phyloP scores from a whole-genome alignment of 768 basidiomycete species.

The Naganishia antarctica region DNA sequence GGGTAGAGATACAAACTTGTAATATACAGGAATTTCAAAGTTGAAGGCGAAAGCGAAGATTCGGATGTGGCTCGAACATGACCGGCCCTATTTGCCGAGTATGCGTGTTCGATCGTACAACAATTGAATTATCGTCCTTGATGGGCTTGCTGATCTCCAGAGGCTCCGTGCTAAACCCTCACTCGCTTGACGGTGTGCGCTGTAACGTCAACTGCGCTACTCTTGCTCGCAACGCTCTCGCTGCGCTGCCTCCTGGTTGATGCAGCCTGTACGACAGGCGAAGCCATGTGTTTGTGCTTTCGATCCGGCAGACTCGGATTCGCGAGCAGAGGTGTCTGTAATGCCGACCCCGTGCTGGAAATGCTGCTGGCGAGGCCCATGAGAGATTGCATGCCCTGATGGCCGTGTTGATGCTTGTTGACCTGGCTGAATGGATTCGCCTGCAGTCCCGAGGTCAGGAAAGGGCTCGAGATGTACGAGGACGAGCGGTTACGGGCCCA shows the following conservation, averaged over 20 bases:
- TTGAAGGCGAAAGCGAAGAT: conserved; percentile 9
- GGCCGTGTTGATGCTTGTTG: conserved; percentile 1
- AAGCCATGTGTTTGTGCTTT: conserved; percentile 8
- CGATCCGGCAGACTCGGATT: conserved; percentile 13
- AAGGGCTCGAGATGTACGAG: conserved; percentile 16
- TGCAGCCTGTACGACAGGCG: conserved; percentile 1
- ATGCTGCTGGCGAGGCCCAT: conserved; percentile 23
- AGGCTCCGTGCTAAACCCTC: background rate
- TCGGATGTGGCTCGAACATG: background rate
- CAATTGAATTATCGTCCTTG: conserved; percentile 2
- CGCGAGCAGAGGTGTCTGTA: background rate
- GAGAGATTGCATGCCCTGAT: conserved; percentile 20
- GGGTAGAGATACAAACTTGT: too few species aligned
- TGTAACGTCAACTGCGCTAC: conserved; percentile 7
- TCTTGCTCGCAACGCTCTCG: conserved; percentile 25
- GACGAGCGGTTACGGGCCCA: conserved; percentile 66
- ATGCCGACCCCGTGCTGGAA: background rate
- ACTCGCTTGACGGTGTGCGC: conserved; percentile 17
- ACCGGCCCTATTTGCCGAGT: too few species aligned
- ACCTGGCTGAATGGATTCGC: conserved; percentile 16
- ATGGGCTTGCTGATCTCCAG: too few species aligned
- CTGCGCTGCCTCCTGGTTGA: conserved; percentile 17
- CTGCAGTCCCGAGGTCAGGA: conserved; percentile 16
- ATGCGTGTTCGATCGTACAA: too few species aligned
- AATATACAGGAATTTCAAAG: too few species aligned